Conservation (phyloP, 2,329 filamentous ascomycete species). For the Colletotrichum gloeosporioides region DNA sequence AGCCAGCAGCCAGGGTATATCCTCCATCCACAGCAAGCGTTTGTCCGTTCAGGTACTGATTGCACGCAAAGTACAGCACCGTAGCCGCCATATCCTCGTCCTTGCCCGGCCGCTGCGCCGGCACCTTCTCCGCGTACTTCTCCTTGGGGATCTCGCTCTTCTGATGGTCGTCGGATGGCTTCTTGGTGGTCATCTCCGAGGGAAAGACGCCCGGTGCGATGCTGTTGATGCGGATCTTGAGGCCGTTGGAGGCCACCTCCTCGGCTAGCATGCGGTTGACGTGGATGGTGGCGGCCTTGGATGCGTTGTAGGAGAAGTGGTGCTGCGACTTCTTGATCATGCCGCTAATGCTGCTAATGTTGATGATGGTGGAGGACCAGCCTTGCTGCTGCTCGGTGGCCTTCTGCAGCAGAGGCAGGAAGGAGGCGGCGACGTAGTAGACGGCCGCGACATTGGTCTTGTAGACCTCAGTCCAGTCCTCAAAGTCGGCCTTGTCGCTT, state of each 20-base stretch:
- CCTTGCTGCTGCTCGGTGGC: slow-evolving; percentile 44
- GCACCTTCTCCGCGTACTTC: slow-evolving; percentile 65
- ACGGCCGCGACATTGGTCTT: slow-evolving; percentile 76
- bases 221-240: slow-evolving; percentile 72
- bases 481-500: slow-evolving; percentile 58
- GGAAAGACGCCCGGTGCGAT: slow-evolving; percentile 76
- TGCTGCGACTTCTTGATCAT: slow-evolving; percentile 67
- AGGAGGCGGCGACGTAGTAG: slow-evolving; percentile 68
- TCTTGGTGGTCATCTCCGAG: slow-evolving; percentile 72
- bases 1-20: slow-evolving; percentile 44
- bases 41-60: slow-evolving; percentile 51
- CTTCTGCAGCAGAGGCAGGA: slow-evolving; percentile 66
- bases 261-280: slow-evolving; percentile 67
- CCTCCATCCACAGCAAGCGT: slow-evolving; percentile 50
- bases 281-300: slow-evolving; percentile 70
- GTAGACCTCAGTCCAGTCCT: slow-evolving; percentile 76
- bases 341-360: slow-evolving; percentile 72
- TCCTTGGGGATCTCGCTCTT: slow-evolving; percentile 66
- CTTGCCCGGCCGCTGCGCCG: slow-evolving; percentile 69
- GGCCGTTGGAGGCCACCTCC: slow-evolving; percentile 62
- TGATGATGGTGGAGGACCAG: slow-evolving; percentile 67
- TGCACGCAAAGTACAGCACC: slow-evolving; percentile 59
- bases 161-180: slow-evolving; percentile 47
- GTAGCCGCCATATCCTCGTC: slow-evolving; percentile 74
- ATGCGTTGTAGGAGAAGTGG: slow-evolving; percentile 69